A percentile compares a stretch with the other conserved stretches of the same genome.
Evolutionary conservation across 441 rosid genomes (phyloP).

Genomic region (Metrosideros polymorpha): DNA sequence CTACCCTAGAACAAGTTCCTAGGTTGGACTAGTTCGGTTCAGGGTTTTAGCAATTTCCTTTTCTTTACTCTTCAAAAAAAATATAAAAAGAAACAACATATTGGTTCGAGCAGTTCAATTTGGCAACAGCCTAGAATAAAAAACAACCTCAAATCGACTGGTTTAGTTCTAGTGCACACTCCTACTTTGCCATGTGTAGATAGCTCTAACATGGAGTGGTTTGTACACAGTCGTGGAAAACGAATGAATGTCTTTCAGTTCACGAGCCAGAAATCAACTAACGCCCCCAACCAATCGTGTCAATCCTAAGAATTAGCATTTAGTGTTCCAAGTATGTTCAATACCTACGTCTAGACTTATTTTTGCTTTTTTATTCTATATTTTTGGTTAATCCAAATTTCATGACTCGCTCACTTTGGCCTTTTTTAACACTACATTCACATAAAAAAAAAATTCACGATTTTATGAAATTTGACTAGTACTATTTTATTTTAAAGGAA

Average conservation of each 20-base stretch:
- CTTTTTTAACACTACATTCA: too few relatives aligned
- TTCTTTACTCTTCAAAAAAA: not conserved
- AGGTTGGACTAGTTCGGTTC: too few relatives aligned
- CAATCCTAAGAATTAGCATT: not conserved
- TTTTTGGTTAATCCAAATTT: not conserved
- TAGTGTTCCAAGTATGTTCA: not conserved
- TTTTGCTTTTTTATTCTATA: not conserved
- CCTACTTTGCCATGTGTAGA: accelerated
- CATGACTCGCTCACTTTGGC: too few relatives aligned
- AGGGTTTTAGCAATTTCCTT: accelerated
- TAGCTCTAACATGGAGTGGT: accelerated
- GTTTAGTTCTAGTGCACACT: not conserved
- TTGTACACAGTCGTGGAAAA: not conserved
- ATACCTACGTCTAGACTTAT: accelerated
- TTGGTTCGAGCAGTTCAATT: not conserved
- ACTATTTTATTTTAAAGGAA: too few relatives aligned
- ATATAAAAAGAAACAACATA: not conserved
- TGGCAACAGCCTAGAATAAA: accelerated
- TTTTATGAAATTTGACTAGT: too few relatives aligned
- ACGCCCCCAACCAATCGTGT: accelerated
- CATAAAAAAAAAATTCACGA: too few relatives aligned
- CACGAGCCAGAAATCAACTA: accelerated
- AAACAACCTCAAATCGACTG: accelerated
- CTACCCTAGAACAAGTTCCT: too few relatives aligned
- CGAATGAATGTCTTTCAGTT: not conserved